These are phyloP conservation scores for Arabis alpina DNA, from an alignment of 345 rosid genomes.

Conservation along the genomic window DNA sequence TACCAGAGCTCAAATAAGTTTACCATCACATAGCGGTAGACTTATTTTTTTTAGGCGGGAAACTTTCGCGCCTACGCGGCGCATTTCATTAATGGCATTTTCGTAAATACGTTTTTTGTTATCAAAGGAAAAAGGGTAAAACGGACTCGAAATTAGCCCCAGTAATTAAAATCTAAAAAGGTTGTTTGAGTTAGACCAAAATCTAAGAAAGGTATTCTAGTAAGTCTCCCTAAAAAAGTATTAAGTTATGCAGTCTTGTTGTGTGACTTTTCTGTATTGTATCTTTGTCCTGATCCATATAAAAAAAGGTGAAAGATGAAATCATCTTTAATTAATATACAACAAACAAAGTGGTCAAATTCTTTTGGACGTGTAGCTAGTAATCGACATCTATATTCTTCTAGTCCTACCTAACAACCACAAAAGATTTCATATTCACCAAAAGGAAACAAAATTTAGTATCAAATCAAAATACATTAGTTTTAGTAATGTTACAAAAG, in stretches of 20 bases:
- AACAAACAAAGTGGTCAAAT: slow-evolving; percentile 1
- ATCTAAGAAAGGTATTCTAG: no score
- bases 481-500: background rate
- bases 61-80: no score
- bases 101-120: no score
- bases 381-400: background rate
- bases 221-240: no score
- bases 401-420: background rate
- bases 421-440: background rate
- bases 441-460: background rate
- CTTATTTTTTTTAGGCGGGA: no score
- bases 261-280: background rate
- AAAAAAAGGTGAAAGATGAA: slow-evolving; percentile 16
- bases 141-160: no score
- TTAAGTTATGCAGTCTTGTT: slow-evolving; percentile 11
- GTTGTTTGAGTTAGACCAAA: no score
- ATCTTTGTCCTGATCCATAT: background rate
- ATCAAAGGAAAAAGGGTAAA: no score
- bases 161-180: no score
- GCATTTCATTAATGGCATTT: no score
- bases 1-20: no score
- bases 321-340: background rate
- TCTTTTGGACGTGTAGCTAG: background rate
- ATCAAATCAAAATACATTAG: background rate
- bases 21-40: no score